Conservation (phyloP, 768 basidiomycete genomes). For the Leccinum pellstonianum region DNA sequence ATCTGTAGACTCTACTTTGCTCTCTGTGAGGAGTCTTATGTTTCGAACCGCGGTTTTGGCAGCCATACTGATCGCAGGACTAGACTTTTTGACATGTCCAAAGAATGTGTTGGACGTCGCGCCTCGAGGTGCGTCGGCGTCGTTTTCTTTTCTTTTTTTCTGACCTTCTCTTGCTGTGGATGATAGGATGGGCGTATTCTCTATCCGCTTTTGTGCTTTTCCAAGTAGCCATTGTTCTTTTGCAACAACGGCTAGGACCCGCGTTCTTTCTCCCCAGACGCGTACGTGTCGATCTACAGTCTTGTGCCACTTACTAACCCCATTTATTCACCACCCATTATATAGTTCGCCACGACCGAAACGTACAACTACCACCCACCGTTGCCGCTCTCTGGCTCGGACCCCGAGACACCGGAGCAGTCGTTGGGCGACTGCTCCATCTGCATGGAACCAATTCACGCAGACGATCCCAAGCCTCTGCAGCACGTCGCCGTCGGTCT, state of each 20-base stretch:
- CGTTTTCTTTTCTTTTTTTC: not conserved
- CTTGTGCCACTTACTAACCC: not conserved
- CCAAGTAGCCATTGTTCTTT: conserved; percentile 60
- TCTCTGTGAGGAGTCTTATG: conserved; percentile 56
- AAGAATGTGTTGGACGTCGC: conserved; percentile 84
- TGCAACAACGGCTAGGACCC: conserved; percentile 78
- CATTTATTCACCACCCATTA: not conserved
- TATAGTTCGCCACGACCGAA: conserved; percentile 57
- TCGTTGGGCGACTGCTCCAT: conserved; percentile 87
- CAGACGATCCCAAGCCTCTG: conserved; percentile 43
- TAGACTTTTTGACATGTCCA: conserved; percentile 82
- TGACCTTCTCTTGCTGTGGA: not conserved
- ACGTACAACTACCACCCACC: conserved; percentile 85
- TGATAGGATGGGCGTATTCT: conserved; percentile 61
- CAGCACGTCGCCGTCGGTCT: conserved; percentile 40
- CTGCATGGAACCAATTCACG: conserved; percentile 84
- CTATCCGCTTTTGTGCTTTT: conserved; percentile 59
- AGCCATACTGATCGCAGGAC: conserved; percentile 1
- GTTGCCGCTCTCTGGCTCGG: conserved; percentile 54
- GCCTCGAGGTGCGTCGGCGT: conserved; percentile 55
- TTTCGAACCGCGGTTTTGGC: not conserved
- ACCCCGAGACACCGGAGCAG: conserved; percentile 73
- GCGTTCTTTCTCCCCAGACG: conserved; percentile 78
- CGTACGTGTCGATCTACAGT: conserved; percentile 39
- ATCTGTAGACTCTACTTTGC: conserved; percentile 66